Evolutionary conservation across 1,284 basidiomycete genomes (phyloP).

Genomic region (Entoloma clypeatum): DNA sequence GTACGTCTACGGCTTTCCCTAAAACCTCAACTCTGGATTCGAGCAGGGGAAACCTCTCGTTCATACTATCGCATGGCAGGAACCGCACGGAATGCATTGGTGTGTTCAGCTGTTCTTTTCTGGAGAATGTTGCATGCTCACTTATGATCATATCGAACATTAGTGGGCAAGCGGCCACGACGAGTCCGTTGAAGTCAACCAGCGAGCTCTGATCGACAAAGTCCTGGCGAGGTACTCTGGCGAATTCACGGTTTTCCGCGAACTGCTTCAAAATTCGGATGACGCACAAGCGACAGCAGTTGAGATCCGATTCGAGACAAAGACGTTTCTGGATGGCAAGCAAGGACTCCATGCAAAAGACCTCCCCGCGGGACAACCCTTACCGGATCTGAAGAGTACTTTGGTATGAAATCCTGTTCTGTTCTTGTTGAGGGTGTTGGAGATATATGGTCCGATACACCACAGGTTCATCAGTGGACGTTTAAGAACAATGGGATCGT

Average conservation of each 20-base stretch:
- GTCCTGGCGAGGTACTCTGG: slow-evolving; percentile 93
- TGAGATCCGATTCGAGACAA: slow-evolving; percentile 80
- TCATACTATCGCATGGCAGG: too few species aligned
- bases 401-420: slow-evolving; percentile 23
- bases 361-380: slow-evolving; percentile 6
- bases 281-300: slow-evolving; percentile 83
- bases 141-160: slow-evolving; percentile 2
- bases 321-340: slow-evolving; percentile 46
- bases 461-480: slow-evolving; percentile 66
- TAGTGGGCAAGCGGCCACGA: slow-evolving; percentile 74
- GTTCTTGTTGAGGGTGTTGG: neutral
- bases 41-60: neutral
- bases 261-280: slow-evolving; percentile 93
- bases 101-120: slow-evolving; percentile 6
- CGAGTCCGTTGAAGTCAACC: slow-evolving; percentile 92
- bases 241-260: slow-evolving; percentile 91
- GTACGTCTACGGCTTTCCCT: too few species aligned
- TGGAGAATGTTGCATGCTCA: neutral
- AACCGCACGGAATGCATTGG: slow-evolving; percentile 15
- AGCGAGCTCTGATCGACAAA: slow-evolving; percentile 90
- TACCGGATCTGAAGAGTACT: slow-evolving; percentile 64
- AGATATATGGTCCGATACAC: neutral
- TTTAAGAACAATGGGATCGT: slow-evolving; percentile 87
- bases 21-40: too few species aligned
- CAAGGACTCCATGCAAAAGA: slow-evolving; percentile 8